These are phyloP conservation scores for Thinopyrum obtusiflorum DNA, from an alignment of 202 grass and related monocot genomes.

Conservation along the genomic window DNA sequence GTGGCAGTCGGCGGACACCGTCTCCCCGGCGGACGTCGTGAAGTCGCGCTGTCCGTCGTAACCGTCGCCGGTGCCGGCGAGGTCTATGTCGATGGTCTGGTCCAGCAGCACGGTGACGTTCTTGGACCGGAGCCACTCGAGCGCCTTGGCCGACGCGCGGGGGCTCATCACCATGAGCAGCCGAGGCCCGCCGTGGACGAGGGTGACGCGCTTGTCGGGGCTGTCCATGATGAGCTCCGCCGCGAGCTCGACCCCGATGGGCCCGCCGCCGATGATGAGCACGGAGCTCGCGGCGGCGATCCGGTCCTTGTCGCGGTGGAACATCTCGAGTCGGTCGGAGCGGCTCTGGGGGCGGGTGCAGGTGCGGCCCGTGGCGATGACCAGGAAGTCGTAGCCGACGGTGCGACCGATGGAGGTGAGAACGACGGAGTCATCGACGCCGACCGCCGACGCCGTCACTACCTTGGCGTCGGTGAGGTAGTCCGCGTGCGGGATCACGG, in stretches of 20 bases:
- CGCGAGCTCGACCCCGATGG: conserved; percentile 62
- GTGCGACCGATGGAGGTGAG: conserved; percentile 50
- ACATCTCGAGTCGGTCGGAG: conserved; percentile 56
- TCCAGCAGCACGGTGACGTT: conserved; percentile 61
- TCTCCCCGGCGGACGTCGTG: conserved; percentile 60
- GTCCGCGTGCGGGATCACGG: conserved; percentile 68
- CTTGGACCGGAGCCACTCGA: conserved; percentile 67
- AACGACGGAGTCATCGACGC: conserved; percentile 61
- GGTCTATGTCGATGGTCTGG: conserved; percentile 47
- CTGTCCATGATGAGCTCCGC: conserved; percentile 50
- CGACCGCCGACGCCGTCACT: conserved; percentile 41
- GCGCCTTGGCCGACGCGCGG: conserved; percentile 49
- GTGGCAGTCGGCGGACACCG: conserved; percentile 43
- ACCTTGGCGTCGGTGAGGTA: conserved; percentile 64
- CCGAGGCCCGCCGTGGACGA: conserved; percentile 52
- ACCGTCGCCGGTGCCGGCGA: not conserved
- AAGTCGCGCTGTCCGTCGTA: not conserved
- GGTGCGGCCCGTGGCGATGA: conserved; percentile 64
- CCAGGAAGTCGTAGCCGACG: conserved; percentile 77
- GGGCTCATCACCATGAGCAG: conserved; percentile 52
- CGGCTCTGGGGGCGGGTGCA: conserved; percentile 21
- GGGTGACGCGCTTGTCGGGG: conserved; percentile 57
- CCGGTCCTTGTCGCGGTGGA: conserved; percentile 49
- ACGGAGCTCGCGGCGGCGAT: conserved; percentile 38
- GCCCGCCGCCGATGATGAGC: conserved; percentile 65